Conservation (phyloP, 495 filamentous ascomycete species). For the Margaritispora aquatica region DNA sequence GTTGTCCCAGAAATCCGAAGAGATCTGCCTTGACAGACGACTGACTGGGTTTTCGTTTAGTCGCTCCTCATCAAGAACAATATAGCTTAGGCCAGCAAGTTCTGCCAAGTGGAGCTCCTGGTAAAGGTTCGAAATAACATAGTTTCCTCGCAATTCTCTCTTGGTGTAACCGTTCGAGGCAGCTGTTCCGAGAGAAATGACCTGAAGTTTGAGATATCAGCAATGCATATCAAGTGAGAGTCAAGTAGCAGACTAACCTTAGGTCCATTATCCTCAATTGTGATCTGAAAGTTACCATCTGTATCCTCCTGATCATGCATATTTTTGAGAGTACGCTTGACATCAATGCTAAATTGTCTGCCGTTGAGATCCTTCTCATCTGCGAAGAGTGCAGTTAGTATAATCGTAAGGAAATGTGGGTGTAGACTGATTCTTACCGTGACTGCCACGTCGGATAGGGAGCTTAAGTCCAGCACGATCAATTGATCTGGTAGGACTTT, state of each 20-base stretch:
- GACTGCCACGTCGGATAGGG: conserved; percentile 21
- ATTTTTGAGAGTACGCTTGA: conserved; percentile 65
- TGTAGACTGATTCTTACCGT: conserved; percentile 16
- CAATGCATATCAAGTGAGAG: neutral
- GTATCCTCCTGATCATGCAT: conserved; percentile 81
- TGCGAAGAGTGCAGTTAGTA: conserved; percentile 1
- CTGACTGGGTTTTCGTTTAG: conserved; percentile 90
- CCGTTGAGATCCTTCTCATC: conserved; percentile 14
- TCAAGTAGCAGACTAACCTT: conserved; percentile 54
- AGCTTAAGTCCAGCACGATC: conserved; percentile 6
- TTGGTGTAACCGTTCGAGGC: conserved; percentile 79
- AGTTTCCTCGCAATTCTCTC: conserved; percentile 86
- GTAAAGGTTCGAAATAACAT: conserved; percentile 90
- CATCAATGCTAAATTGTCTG: conserved; percentile 44
- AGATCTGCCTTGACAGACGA: conserved; percentile 78
- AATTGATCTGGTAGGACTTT: conserved; percentile 5
- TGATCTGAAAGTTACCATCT: conserved; percentile 89
- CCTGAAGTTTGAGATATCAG: conserved; percentile 34
- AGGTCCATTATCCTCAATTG: conserved; percentile 88
- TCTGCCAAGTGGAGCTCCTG: conserved; percentile 90
- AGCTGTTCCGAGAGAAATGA: conserved; percentile 76
- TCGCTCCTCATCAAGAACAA: conserved; percentile 80
- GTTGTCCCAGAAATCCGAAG: conserved; percentile 81
- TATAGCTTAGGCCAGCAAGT: conserved; percentile 73
- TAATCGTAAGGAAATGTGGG: neutral